Conservation (phyloP, 805 yeast genomes). For the Starmera quercuum region DNA sequence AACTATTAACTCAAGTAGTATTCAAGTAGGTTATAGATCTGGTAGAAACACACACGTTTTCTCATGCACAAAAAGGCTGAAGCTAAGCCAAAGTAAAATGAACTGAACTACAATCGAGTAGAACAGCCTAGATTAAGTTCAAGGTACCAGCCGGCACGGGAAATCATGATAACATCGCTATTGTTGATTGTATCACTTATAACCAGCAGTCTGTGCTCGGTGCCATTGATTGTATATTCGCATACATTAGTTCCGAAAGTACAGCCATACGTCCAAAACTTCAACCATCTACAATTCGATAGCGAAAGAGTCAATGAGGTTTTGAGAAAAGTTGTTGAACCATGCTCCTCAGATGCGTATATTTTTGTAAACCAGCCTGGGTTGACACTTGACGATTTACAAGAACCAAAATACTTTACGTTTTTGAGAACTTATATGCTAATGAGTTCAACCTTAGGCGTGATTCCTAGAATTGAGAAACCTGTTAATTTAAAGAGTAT, state of each 20-base stretch:
- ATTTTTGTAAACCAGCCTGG: constrained; percentile 51
- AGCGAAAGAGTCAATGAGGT: constrained; percentile 20
- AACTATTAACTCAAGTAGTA: too few relatives aligned
- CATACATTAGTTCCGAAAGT: constrained; percentile 18
- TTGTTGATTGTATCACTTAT: too few relatives aligned
- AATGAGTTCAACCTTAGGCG: constrained; percentile 53
- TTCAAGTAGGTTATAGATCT: too few relatives aligned
- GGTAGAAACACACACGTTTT: too few relatives aligned
- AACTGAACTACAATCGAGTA: too few relatives aligned
- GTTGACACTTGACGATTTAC: constrained; percentile 37
- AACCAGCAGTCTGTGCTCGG: constrained; percentile 2
- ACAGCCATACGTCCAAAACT: constrained; percentile 17
- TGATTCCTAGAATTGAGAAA: constrained; percentile 42
- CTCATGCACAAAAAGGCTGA: too few relatives aligned
- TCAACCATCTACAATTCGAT: constrained; percentile 17
- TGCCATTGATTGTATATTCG: constrained; percentile 15
- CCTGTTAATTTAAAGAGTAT: constrained; percentile 34
- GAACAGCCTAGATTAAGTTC: too few relatives aligned
- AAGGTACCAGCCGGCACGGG: too few relatives aligned
- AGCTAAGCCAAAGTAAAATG: too few relatives aligned
- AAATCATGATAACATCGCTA: too few relatives aligned
- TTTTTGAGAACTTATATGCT: constrained; percentile 42
- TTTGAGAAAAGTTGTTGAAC: constrained; percentile 22
- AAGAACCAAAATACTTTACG: constrained; percentile 34
- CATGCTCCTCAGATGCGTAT: constrained; percentile 51